These are phyloP conservation scores for Salvia sclarea DNA, from an alignment of 305 asterid genomes.

Conservation along the genomic window DNA sequence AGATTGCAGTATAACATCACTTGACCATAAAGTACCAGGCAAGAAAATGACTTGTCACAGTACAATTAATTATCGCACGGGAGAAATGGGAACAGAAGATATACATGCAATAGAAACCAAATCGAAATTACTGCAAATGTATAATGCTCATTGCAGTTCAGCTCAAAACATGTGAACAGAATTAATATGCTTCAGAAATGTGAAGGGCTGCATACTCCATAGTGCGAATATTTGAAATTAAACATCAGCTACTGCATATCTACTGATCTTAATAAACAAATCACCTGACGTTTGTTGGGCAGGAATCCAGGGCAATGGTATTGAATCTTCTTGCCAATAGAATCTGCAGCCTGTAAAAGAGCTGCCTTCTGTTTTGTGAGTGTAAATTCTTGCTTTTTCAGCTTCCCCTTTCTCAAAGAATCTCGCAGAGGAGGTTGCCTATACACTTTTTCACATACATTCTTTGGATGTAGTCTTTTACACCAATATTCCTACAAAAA, in stretches of 20 bases:
- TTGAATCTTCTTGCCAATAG: conserved; percentile 87
- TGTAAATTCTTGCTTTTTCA: conserved; percentile 78
- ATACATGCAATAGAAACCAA: not conserved
- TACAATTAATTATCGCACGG: not conserved
- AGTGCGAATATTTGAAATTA: conserved; percentile 14
- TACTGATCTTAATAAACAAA: conserved; percentile 32
- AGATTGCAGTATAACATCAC: conserved; percentile 15
- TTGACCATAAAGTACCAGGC: conserved; percentile 10
- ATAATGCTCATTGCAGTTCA: conserved; percentile 13
- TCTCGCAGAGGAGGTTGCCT: conserved; percentile 96
- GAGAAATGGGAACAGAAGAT: not conserved
- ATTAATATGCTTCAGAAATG: conserved; percentile 19
- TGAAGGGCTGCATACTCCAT: conserved; percentile 10
- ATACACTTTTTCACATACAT: conserved; percentile 96
- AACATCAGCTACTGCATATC: conserved; percentile 20
- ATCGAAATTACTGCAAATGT: conserved; percentile 17
- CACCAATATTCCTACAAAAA: conserved; percentile 91
- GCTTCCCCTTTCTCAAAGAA: conserved; percentile 90
- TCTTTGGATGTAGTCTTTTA: conserved; percentile 90
- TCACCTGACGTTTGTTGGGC: conserved; percentile 95
- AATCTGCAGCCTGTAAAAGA: conserved; percentile 88
- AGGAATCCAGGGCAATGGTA: conserved; percentile 87
- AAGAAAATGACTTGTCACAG: conserved; percentile 10
- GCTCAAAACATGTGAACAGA: conserved; percentile 27
- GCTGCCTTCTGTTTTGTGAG: conserved; percentile 72